These are phyloP conservation scores for Zhuliangozyma blackwelliae DNA, from an alignment of 1,139 yeast genomes.

Conservation along the genomic window DNA sequence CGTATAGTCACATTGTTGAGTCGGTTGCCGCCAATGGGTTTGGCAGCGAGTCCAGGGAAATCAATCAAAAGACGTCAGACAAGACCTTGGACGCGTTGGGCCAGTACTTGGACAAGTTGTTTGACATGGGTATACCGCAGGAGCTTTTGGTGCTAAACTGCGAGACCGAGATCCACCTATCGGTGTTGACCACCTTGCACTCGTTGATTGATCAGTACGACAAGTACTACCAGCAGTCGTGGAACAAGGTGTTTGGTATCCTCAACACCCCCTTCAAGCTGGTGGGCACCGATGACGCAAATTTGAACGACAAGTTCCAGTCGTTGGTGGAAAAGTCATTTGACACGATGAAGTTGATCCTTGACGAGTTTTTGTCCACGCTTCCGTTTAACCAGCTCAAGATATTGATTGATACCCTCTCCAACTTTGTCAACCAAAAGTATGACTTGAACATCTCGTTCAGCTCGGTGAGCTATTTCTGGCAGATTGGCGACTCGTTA, in stretches of 20 bases:
- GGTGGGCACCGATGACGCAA: conserved; percentile 24
- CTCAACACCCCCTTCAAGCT: conserved; percentile 62
- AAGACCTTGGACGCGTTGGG: conserved; percentile 36
- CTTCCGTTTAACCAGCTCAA: conserved; percentile 63
- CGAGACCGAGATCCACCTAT: conserved; percentile 66
- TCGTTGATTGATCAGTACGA: conserved; percentile 71
- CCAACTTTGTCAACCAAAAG: conserved; percentile 65
- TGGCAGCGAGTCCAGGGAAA: conserved; percentile 13
- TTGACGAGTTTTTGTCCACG: conserved; percentile 75
- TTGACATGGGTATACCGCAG: conserved; percentile 33
- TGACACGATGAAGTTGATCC: conserved; percentile 73
- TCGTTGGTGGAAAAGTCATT: conserved; percentile 61
- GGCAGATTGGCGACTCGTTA: conserved; percentile 82
- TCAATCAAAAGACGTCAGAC: conserved; percentile 25
- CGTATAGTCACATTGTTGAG: conserved; percentile 48
- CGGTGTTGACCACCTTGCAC: conserved; percentile 58
- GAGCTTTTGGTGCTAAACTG: conserved; percentile 45
- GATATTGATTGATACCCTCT: conserved; percentile 65
- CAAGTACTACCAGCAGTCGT: conserved; percentile 49
- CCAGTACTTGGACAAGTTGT: conserved; percentile 26
- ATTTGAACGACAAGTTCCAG: conserved; percentile 38
- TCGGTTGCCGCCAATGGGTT: conserved; percentile 47
- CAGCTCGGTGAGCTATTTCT: conserved; percentile 85
- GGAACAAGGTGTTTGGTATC: conserved; percentile 70
- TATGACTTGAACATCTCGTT: conserved; percentile 81